These are phyloP conservation scores for Poterioochromonas sp. DNA, from an alignment of 352 stramenopile species.

Conservation along the genomic window DNA sequence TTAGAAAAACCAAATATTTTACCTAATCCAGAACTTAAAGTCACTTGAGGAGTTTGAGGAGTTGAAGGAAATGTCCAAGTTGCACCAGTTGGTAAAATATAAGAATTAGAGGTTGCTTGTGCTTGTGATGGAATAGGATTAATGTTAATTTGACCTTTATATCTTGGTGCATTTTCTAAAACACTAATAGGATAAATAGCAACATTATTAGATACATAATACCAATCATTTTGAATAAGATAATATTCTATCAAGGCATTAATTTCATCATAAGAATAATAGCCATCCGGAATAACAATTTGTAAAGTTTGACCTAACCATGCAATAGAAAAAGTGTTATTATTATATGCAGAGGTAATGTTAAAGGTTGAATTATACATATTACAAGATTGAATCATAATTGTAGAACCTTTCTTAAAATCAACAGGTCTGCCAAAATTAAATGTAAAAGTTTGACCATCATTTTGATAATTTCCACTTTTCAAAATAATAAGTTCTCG, in stretches of 20 bases:
- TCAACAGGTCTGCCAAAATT: no score
- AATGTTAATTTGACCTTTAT: not conserved
- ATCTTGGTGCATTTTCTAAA: not conserved
- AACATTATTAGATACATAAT: not conserved
- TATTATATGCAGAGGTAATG: not conserved
- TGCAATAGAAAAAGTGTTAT: not conserved
- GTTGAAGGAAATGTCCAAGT: no score
- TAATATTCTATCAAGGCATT: not conserved
- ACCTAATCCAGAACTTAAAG: not conserved
- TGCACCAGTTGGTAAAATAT: not conserved
- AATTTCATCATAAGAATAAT: not conserved
- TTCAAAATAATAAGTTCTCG: no score
- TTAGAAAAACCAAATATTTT: slow-evolving; percentile 9
- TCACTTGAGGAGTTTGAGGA: not conserved
- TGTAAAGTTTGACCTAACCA: not conserved
- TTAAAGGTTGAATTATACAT: not conserved
- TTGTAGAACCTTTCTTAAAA: not conserved
- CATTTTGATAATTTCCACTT: no score
- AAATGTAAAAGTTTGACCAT: no score
- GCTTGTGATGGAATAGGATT: not conserved
- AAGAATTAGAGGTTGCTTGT: not conserved
- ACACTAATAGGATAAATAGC: not conserved
- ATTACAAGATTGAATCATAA: not conserved
- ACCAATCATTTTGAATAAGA: not conserved
- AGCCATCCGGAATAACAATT: not conserved